These are phyloP conservation scores for Groenewaldozyma auringiensis DNA, from an alignment of 1,139 yeast species.

Conservation along the genomic window DNA sequence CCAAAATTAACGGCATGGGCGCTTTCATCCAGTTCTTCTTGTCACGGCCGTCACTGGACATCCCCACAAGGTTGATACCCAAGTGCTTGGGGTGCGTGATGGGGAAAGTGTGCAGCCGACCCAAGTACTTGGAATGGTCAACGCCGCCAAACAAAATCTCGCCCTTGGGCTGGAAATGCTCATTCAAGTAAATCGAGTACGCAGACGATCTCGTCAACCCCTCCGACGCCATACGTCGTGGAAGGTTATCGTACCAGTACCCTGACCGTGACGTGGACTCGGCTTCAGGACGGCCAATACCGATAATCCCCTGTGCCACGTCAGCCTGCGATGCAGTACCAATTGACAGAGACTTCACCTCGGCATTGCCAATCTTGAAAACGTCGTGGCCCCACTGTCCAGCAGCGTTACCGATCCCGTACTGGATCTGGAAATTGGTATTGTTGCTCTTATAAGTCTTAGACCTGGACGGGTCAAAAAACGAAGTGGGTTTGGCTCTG, in stretches of 20 bases:
- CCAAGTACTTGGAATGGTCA: conserved; percentile 42
- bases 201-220: conserved; percentile 43
- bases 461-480: conserved; percentile 27
- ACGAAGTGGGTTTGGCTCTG: conserved; percentile 27
- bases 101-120: conserved; percentile 28
- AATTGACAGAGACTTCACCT: conserved; percentile 37
- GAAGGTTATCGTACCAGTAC: conserved; percentile 20
- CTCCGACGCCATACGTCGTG: conserved; percentile 37
- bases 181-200: conserved; percentile 34
- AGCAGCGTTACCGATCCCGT: conserved; percentile 24
- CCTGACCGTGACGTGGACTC: conserved; percentile 21
- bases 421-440: conserved; percentile 20
- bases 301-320: conserved; percentile 44
- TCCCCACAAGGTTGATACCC: conserved; percentile 40
- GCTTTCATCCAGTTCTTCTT: conserved; percentile 26
- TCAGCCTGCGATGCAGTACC: conserved; percentile 42
- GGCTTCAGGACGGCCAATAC: conserved; percentile 44
- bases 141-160: conserved; percentile 44
- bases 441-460: conserved; percentile 19
- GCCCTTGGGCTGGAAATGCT: conserved; percentile 30
- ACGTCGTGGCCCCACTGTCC: conserved; percentile 47
- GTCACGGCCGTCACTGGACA: conserved; percentile 34
- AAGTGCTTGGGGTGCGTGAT: conserved; percentile 38
- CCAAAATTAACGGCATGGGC: conserved; percentile 44
- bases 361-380: conserved; percentile 36